These are phyloP conservation scores for Drechslera avenae DNA, from an alignment of 2,329 filamentous ascomycete genomes.

Conservation along the genomic window DNA sequence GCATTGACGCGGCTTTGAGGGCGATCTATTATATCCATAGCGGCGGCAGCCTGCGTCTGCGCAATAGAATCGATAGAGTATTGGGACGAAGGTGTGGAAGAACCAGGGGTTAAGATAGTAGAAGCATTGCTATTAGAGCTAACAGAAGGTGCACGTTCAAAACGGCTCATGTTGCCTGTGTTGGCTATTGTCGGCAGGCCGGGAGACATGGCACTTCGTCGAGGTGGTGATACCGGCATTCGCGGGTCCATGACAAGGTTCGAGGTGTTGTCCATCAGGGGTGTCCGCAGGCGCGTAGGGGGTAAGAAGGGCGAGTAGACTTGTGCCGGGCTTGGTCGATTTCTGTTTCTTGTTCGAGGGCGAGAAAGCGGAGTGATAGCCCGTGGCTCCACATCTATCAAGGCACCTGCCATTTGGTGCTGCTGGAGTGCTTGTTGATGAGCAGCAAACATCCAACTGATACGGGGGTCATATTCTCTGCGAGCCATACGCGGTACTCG, in stretches of 20 bases:
- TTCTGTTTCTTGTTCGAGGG: constrained; percentile 48
- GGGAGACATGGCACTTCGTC: constrained; percentile 32
- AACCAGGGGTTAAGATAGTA: constrained; percentile 35
- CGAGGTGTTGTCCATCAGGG: constrained; percentile 40
- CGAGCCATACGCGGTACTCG: constrained; percentile 32
- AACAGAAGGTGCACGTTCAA: constrained; percentile 36
- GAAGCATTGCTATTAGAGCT: constrained; percentile 39
- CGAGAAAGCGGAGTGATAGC: constrained; percentile 48
- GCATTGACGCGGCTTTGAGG: constrained; percentile 45
- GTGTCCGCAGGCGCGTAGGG: constrained; percentile 42
- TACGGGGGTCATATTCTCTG: constrained; percentile 48
- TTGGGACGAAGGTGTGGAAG: constrained; percentile 35
- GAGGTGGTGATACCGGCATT: constrained; percentile 39
- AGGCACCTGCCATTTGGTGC: constrained; percentile 36
- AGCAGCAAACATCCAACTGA: constrained; percentile 50
- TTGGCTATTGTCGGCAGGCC: constrained; percentile 22
- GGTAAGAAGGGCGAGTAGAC: constrained; percentile 44
- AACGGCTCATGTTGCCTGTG: constrained; percentile 19
- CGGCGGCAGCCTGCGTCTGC: constrained; percentile 35
- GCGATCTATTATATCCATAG: constrained; percentile 46
- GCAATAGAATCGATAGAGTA: constrained; percentile 33
- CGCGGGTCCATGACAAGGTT: constrained; percentile 29
- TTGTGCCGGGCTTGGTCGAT: constrained; percentile 45
- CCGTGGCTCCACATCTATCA: constrained; percentile 46
- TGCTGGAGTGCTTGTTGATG: constrained; percentile 47